These are phyloP conservation scores for Solanum stenotomum DNA, from an alignment of 257 asterid species.

Conservation along the genomic window DNA sequence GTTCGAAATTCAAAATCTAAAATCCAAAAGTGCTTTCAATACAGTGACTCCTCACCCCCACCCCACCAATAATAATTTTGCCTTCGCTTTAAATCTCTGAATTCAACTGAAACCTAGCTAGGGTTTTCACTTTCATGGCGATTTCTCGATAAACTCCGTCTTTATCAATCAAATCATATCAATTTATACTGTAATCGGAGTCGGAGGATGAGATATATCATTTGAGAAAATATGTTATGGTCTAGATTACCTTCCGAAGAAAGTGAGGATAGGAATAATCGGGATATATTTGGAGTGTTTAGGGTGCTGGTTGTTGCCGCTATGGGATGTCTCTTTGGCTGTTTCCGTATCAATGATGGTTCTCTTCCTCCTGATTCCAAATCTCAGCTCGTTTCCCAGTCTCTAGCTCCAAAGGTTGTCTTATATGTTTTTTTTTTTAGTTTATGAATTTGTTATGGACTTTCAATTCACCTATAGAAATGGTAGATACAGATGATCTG, in stretches of 20 bases:
- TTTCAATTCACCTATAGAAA: neutral
- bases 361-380: neutral
- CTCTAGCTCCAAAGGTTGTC: neutral
- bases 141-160: neutral
- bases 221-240: slow-evolving; percentile 1
- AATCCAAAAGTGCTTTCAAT: neutral
- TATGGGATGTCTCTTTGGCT: slow-evolving; percentile 7
- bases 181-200: neutral
- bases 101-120: neutral
- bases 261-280: neutral
- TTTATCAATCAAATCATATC: neutral
- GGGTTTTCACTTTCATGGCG: neutral
- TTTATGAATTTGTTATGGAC: neutral
- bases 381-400: neutral
- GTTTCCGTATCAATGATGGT: neutral
- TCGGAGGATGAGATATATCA: neutral
- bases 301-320: neutral
- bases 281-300: neutral
- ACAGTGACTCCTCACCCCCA: neutral
- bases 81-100: neutral
- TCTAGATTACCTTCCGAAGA: neutral
- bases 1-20: slow-evolving; percentile 4
- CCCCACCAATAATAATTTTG: neutral
- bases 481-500: neutral
- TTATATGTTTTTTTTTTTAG: neutral